phyloP scores from a whole-genome alignment of 352 stramenopile species.

The Blastocystis sp. region DNA sequence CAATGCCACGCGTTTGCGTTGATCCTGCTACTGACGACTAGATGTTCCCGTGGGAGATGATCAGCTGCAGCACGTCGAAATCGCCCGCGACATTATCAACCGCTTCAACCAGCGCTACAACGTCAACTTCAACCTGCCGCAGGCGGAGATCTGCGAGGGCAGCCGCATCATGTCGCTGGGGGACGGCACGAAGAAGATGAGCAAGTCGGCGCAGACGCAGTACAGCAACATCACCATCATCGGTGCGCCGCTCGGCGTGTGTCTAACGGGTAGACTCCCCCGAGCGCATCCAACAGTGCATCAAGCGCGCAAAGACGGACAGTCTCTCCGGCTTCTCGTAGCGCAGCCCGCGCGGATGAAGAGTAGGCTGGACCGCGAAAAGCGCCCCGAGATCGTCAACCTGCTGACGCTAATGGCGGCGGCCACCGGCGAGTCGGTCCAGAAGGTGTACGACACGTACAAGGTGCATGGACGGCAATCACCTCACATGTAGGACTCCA shows the following conservation, averaged over 20 bases:
- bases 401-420: slow-evolving; percentile 85
- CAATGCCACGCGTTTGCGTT: slow-evolving; percentile 77
- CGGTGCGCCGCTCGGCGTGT: not conserved
- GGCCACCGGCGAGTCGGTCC: slow-evolving; percentile 77
- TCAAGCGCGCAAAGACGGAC: slow-evolving; percentile 87
- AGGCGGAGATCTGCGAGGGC: slow-evolving; percentile 64
- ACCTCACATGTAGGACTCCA: slow-evolving; percentile 73
- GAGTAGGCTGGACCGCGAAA: slow-evolving; percentile 80
- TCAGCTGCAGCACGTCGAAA: slow-evolving; percentile 95
- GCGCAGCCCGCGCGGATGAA: slow-evolving; percentile 77
- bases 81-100: slow-evolving; percentile 90
- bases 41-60: slow-evolving; percentile 96
- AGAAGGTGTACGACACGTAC: slow-evolving; percentile 78
- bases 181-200: slow-evolving; percentile 98
- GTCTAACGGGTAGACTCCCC: slow-evolving; percentile 78
- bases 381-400: slow-evolving; percentile 89
- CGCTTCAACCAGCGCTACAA: slow-evolving; percentile 93
- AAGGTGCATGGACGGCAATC: slow-evolving; percentile 76
- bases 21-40: not conserved
- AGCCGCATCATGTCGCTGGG: slow-evolving; percentile 91
- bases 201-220: slow-evolving; percentile 84
- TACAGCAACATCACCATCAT: slow-evolving; percentile 88
- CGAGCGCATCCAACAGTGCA: slow-evolving; percentile 79
- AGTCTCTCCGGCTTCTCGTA: slow-evolving; percentile 84
- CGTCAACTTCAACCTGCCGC: slow-evolving; percentile 69